A percentile compares a stretch with the other conserved stretches of the same genome.
Conservation (phyloP, 306 rosid species). For the Delonix regia region DNA sequence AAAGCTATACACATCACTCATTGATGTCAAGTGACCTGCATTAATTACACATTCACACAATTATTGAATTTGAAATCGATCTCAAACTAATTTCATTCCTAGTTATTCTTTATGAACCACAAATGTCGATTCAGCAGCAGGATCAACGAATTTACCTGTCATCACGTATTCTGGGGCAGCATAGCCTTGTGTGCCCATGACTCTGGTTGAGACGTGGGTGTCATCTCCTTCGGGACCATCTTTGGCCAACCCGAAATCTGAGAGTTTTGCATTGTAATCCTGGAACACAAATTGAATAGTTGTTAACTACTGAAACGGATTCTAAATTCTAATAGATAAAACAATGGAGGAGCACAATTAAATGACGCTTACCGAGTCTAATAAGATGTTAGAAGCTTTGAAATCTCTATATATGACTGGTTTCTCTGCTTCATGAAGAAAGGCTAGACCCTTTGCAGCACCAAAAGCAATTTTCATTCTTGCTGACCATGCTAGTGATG, state of each 20-base stretch:
- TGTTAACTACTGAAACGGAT: too few species aligned
- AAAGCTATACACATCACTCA: slow-evolving; percentile 92
- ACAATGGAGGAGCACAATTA: neutral
- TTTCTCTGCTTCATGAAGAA: slow-evolving; percentile 83
- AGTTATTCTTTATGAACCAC: too few species aligned
- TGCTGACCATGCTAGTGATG: slow-evolving; percentile 77
- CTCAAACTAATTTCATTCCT: too few species aligned
- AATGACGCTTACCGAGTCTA: slow-evolving; percentile 65
- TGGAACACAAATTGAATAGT: slow-evolving; percentile 21
- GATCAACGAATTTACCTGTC: slow-evolving; percentile 63
- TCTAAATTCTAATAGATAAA: too few species aligned
- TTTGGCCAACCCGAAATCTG: slow-evolving; percentile 91
- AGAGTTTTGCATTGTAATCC: slow-evolving; percentile 87
- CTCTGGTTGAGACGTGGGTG: slow-evolving; percentile 90
- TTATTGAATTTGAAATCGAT: too few species aligned
- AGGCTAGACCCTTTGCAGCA: slow-evolving; percentile 89
- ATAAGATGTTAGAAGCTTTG: slow-evolving; percentile 86
- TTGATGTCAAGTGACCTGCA: slow-evolving; percentile 87
- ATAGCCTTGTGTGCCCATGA: slow-evolving; percentile 93
- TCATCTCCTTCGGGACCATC: slow-evolving; percentile 97
- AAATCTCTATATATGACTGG: slow-evolving; percentile 90
- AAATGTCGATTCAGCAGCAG: too few species aligned
- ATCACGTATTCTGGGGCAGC: slow-evolving; percentile 95
- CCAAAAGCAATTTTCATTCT: slow-evolving; percentile 94
- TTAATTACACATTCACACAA: too few species aligned